A percentile compares a stretch with the other conserved stretches of the same genome.
phyloP scores from a whole-genome alignment of 1,284 basidiomycete species.

The Austroboletus olivaceoglutinosus region DNA sequence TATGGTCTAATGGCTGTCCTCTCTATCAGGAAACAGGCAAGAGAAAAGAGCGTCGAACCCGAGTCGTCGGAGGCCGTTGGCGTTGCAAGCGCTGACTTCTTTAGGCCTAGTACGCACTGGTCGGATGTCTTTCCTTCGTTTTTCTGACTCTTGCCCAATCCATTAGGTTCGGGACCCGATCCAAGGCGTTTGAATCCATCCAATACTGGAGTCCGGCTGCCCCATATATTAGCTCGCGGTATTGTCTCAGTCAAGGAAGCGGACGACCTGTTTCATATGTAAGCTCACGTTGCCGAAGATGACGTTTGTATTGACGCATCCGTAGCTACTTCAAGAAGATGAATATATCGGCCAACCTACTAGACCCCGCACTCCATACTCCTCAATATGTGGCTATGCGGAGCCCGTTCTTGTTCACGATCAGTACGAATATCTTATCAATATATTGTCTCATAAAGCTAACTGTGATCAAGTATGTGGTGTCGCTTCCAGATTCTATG shows the following conservation, averaged over 20 bases:
- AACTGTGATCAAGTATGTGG: slow-evolving; percentile 58
- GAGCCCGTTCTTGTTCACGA: slow-evolving; percentile 79
- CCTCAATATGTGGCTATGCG: slow-evolving; percentile 67
- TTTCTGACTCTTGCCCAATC: neutral
- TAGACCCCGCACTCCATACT: slow-evolving; percentile 76
- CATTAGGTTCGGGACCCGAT: slow-evolving; percentile 46
- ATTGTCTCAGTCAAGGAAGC: slow-evolving; percentile 71
- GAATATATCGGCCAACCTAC: slow-evolving; percentile 67
- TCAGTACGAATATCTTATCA: slow-evolving; percentile 55
- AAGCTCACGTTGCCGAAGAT: slow-evolving; percentile 25
- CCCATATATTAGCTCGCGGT: slow-evolving; percentile 67
- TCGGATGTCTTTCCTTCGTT: neutral
- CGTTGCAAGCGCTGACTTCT: slow-evolving; percentile 63
- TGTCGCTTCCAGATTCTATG: slow-evolving; percentile 71
- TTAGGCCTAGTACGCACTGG: slow-evolving; percentile 55
- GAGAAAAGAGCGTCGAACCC: slow-evolving; percentile 45
- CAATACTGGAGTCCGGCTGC: slow-evolving; percentile 47
- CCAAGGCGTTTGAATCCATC: slow-evolving; percentile 32
- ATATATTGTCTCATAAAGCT: neutral
- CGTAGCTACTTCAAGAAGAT: slow-evolving; percentile 71
- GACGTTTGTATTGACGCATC: slow-evolving; percentile 6
- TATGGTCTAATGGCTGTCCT: slow-evolving; percentile 70
- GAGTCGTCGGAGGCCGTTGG: slow-evolving; percentile 50
- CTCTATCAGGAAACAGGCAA: slow-evolving; percentile 45
- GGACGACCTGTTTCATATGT: slow-evolving; percentile 79